phyloP scores from a whole-genome alignment of 805 yeast genomes.

The Metschnikowia dekortorum region DNA sequence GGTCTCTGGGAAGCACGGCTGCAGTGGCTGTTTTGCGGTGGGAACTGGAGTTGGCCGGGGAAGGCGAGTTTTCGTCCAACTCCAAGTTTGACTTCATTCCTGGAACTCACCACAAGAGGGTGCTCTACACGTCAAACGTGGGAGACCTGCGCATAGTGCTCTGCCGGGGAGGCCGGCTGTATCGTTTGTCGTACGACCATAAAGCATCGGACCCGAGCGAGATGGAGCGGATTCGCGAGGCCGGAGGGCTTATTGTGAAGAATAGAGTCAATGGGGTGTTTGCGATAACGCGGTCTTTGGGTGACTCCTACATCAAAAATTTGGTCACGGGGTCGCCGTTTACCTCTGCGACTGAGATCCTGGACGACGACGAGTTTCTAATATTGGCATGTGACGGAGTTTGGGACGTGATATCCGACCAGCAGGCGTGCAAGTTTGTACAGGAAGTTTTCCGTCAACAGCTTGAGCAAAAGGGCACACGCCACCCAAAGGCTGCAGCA shows the following conservation, averaged over 20 bases:
- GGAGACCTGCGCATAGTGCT: slow-evolving; percentile 89
- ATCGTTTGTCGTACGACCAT: slow-evolving; percentile 86
- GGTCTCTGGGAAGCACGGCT: slow-evolving; percentile 90
- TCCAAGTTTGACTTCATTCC: slow-evolving; percentile 46
- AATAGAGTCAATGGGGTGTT: slow-evolving; percentile 93
- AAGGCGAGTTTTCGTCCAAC: background rate
- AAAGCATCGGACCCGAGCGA: slow-evolving; percentile 83
- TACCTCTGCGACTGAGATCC: slow-evolving; percentile 80
- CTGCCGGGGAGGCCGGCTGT: slow-evolving; percentile 68
- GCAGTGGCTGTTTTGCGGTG: slow-evolving; percentile 88
- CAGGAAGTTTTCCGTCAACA: slow-evolving; percentile 36
- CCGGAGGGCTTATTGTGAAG: slow-evolving; percentile 86
- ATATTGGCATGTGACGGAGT: slow-evolving; percentile 95
- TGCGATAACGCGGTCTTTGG: slow-evolving; percentile 90
- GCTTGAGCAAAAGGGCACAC: slow-evolving; percentile 19
- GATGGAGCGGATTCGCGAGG: slow-evolving; percentile 63
- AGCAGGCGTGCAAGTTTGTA: slow-evolving; percentile 73
- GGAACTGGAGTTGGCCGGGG: slow-evolving; percentile 43
- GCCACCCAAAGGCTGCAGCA: slow-evolving; percentile 63
- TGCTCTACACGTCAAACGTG: slow-evolving; percentile 90
- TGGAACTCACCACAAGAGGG: slow-evolving; percentile 50
- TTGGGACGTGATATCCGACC: slow-evolving; percentile 92
- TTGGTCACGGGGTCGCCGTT: slow-evolving; percentile 87
- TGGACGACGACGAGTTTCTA: slow-evolving; percentile 64
- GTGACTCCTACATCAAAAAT: slow-evolving; percentile 89